Base-by-base conservation (phyloP, 352 stramenopile species). In the Phytophthora citrophthora region DNA sequence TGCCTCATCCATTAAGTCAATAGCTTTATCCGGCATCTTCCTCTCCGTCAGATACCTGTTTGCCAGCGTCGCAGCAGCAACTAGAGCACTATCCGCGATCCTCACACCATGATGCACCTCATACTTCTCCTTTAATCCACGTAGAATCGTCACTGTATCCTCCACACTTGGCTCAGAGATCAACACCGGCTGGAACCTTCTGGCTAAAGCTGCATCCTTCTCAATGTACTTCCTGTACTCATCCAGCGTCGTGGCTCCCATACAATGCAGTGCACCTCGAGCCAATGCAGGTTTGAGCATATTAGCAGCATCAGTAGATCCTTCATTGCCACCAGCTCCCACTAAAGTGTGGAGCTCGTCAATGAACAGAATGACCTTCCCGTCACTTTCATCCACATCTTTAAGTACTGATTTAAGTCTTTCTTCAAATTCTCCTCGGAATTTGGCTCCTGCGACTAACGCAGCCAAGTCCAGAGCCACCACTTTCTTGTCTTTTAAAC, bases 141-240 rank as follows among this genome's bases (percentile, higher is more conserved):
- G 82, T 24, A 99, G 74, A 58, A 99, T 99, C 40, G 86, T 97
- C 32, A 99, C 86, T 12, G 97, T 98, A 65, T 98, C 95, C 61
- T 99, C 93, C 10, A 98, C 92, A 52, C 69, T 96, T 12, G 97
- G 96, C 72, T 99, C 92, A 18, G 94, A 86, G 39, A 99, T 91
- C 16, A 98, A 74, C 23, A 99, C 96, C n/a, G 98, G 92, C 77
- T 99, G 97, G 74, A 99, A 99, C 10, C 97, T 80, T 49, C 97
- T 82, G 34, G 98, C 97, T 27, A 99, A 62, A 4, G 97, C 97
- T 47, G 97, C 98, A 70, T 99, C 97, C 63, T 98, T 98, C 81
- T 99, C 96, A 72, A 99, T 98, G 63, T 98, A 97, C 53, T 97
- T 85, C 44, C 91, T 79, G 72, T 99, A 99, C 76, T 99, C 96